Base-by-base conservation (phyloP, 106 monocot species). In the Dendrobium officinale region DNA sequence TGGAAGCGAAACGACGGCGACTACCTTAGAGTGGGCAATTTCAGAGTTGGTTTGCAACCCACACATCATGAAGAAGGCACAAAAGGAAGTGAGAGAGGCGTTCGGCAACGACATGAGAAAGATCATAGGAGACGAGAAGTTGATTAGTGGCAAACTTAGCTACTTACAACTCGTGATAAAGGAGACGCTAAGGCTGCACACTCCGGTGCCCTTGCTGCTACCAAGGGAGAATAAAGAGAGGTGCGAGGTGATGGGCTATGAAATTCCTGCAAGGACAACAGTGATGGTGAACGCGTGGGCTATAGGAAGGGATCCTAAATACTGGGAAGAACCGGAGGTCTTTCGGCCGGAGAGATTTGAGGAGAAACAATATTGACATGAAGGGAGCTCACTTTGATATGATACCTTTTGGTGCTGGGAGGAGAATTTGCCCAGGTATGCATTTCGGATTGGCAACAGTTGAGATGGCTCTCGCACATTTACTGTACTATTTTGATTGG, bases 241-340 rank as follows among this genome's bases (percentile, higher is more conserved):
- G n/a, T 83, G 83, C 42, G 45, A 82, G 17, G 55, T 88, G 78
- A 75, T 75, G 24, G 88, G 86, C 2, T 88, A 86, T 74, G 43
- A 83, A 1, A 56, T 88, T 26, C 80, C 85, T 0, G 55, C 49
- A 6, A 67, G 79, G 42, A 75, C 81, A 7, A 75, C 40, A 15
- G 78, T 85, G 31, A 4, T 86, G 42, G 68, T 85, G n/a, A 88
- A 88, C 67, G 75, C 33, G 1, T 86, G 83, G 85, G 83, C 88
- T 0, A 78, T 85, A 16, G 83, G 75, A 24, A 85, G 87, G 70
- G 84, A 85, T 51, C 82, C 85, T 3, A 75, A 67, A 24, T 67
- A 44, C 4, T 88, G 88, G 88, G 74, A 78, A 0, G 58, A 77
- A 1, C 42, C 80, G n/a, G 37, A 37, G 0, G 37, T 37, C 37